Evolutionary conservation across 495 filamentous ascomycete genomes (phyloP), one percentile per base, ranked within the genome.

Genomic region (Stereocaulon alpinum): DNA sequence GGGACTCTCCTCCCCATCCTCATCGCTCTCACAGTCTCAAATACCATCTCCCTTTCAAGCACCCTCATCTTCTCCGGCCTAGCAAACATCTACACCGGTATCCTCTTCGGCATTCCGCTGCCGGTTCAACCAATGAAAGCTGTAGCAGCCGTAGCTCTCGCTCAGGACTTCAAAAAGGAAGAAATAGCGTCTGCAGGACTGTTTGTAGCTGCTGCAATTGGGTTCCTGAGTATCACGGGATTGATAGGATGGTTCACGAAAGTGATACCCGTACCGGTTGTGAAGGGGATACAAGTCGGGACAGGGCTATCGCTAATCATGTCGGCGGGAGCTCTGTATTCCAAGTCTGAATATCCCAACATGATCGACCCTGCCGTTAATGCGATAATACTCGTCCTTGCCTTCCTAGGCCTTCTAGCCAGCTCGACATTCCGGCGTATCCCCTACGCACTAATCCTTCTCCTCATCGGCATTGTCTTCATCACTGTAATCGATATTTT

Each of bases 281-380:
- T 97, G 56, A 95, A 93, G 67, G 92, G 92, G 12, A 95, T 97
- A 65, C 92, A 97, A 71, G 82, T 95, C 49, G 92, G 91, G 27
- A 91, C 92, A 4, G 92, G 90, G 0, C 72, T 97, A 27, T 85
- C 82, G 14, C 78, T 97, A 14, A 76, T 87, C 45, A 81, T 92
- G 55, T 85, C 86, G 24, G 86, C 88, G 1, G 62, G 62, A 29
- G 58, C 53, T 4, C 29, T 64, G 18, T 61, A 58, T 37, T 41
- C 52, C 18, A 24, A 6, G 12, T 18, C 27, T 1, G 34, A 12
- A 9, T 37, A 37, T 12, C 34, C 34, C 7, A 12, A 37, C 7
- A 12, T 11, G 12, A 37, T 50, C 44, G 12, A 48, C 27, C 42
- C 20, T 2, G 3, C 40, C 15, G n/a, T 42, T 14, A 64, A 55